phyloP scores from a whole-genome alignment of 352 stramenopile species.

The Phytophthora hibernalis region DNA sequence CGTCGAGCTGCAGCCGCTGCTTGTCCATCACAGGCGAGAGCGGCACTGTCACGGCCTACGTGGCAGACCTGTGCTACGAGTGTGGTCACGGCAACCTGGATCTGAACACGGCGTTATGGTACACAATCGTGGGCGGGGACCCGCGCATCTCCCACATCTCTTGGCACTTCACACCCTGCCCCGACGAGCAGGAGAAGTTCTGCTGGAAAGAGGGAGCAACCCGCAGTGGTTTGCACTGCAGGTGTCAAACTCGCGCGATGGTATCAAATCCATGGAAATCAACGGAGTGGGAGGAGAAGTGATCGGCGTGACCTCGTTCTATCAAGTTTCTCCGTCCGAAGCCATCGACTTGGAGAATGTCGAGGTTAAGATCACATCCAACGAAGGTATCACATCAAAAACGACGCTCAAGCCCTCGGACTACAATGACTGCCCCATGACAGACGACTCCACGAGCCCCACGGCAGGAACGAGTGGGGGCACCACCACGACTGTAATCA shows the following conservation, averaged over 20 bases:
- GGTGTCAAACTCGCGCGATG: slow-evolving; percentile 58
- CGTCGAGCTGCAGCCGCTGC: slow-evolving; percentile 63
- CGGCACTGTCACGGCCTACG: slow-evolving; percentile 54
- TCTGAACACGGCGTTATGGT: slow-evolving; percentile 65
- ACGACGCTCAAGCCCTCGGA: slow-evolving; percentile 56
- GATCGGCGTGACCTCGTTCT: slow-evolving; percentile 94
- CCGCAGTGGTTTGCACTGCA: slow-evolving; percentile 69
- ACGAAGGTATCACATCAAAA: slow-evolving; percentile 90
- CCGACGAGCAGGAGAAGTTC: slow-evolving; percentile 66
- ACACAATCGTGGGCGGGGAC: slow-evolving; percentile 59
- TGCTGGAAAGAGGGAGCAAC: slow-evolving; percentile 80
- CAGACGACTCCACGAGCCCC: slow-evolving; percentile 34
- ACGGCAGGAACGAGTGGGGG: slow-evolving; percentile 12
- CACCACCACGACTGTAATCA: slow-evolving; percentile 35
- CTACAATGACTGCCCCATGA: slow-evolving; percentile 52
- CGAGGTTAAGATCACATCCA: slow-evolving; percentile 89
- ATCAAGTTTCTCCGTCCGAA: slow-evolving; percentile 41
- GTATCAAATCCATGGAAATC: slow-evolving; percentile 60
- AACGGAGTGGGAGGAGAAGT: slow-evolving; percentile 45
- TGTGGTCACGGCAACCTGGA: slow-evolving; percentile 70
- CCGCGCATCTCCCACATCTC: slow-evolving; percentile 58
- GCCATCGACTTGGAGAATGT: slow-evolving; percentile 42
- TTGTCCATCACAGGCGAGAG: slow-evolving; percentile 54
- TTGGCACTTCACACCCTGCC: slow-evolving; percentile 68
- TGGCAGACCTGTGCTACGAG: slow-evolving; percentile 75